A percentile compares a stretch with the other conserved stretches of the same genome.
These are phyloP conservation scores for Dactylonectria macrodidyma DNA, from an alignment of 2,329 filamentous ascomycete species.

Conservation along the genomic window DNA sequence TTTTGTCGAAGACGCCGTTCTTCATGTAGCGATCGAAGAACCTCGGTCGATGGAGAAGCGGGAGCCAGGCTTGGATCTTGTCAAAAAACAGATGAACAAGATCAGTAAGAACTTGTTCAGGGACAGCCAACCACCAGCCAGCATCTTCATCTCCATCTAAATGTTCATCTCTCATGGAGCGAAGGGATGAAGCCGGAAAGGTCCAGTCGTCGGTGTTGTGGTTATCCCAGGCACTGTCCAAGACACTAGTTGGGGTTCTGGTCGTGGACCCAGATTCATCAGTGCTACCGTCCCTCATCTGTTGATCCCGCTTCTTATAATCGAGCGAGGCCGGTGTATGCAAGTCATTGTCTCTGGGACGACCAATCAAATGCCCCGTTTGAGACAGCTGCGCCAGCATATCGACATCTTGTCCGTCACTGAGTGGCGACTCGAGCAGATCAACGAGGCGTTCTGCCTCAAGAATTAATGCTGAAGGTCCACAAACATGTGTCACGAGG, in stretches of 20 bases:
- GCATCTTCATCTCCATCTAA: background rate
- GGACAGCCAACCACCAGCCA: slow-evolving; percentile 5
- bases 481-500: background rate
- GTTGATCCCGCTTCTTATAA: slow-evolving; percentile 1
- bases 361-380: background rate
- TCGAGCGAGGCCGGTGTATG: background rate
- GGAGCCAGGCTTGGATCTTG: slow-evolving; percentile 20
- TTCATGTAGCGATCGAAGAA: slow-evolving; percentile 10
- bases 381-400: background rate
- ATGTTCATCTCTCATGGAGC: background rate
- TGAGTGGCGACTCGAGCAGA: background rate
- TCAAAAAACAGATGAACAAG: slow-evolving; percentile 18
- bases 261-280: background rate
- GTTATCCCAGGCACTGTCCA: background rate
- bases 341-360: slow-evolving; percentile 3
- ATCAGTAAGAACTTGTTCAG: slow-evolving; percentile 2
- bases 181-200: background rate
- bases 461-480: background rate
- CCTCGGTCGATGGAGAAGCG: slow-evolving; percentile 15
- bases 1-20: background rate
- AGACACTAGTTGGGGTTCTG: background rate
- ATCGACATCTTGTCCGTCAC: background rate
- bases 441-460: slow-evolving; percentile 9
- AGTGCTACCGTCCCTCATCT: background rate
- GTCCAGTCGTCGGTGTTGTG: background rate